phyloP scores from a whole-genome alignment of 371 early-diverging fungal species.

The Syncephalis fuscata region DNA sequence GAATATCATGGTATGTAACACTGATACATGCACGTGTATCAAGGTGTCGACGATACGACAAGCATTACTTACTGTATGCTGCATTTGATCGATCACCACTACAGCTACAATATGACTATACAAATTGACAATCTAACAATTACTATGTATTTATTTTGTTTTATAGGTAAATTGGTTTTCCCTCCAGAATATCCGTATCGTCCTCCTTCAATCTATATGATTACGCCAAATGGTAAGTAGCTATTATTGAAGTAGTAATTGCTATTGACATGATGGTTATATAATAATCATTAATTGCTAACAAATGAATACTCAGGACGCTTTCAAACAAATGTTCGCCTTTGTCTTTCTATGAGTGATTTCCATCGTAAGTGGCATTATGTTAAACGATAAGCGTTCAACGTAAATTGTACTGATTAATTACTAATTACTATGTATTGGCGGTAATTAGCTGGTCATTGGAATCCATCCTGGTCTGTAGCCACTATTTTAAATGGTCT shows the following conservation, averaged over 20 bases:
- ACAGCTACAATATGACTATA: no score
- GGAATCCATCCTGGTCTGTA: conserved; percentile 97
- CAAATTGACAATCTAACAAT: no score
- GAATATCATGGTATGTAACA: conserved; percentile 73
- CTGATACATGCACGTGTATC: background rate
- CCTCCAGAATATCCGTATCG: conserved; percentile 93
- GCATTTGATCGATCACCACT: no score
- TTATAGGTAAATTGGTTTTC: conserved; percentile 60
- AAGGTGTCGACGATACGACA: no score
- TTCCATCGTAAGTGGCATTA: conserved; percentile 49
- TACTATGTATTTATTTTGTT: background rate
- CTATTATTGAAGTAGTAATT: no score
- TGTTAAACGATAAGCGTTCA: no score
- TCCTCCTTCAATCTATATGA: conserved; percentile 90
- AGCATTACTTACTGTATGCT: no score
- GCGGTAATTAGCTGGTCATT: conserved; percentile 32
- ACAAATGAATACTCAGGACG: conserved; percentile 16
- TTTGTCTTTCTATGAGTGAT: conserved; percentile 91
- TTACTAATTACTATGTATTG: background rate
- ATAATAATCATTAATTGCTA: background rate
- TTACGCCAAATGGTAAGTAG: conserved; percentile 71
- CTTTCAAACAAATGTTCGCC: conserved; percentile 74
- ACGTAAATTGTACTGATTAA: background rate
- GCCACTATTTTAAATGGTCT: conserved; percentile 88
- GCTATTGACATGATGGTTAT: background rate